Evolutionary conservation across 805 yeast species (phyloP).

Genomic region (Dipodascus geniculatus): DNA sequence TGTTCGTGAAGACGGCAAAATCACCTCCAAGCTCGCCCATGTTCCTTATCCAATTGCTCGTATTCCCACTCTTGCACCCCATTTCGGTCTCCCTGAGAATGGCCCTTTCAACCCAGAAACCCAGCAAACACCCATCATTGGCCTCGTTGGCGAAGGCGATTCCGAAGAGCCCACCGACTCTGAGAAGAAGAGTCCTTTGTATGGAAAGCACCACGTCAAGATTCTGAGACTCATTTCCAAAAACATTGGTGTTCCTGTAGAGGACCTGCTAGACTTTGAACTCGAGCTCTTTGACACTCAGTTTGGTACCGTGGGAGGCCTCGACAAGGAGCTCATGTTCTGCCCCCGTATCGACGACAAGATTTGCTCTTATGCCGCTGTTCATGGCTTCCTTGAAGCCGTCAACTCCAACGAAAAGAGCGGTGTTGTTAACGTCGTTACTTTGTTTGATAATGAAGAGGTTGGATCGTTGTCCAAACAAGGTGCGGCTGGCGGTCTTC

Average conservation of each 20-base stretch:
- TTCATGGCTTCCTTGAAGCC: slow-evolving; percentile 42
- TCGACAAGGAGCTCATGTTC: slow-evolving; percentile 58
- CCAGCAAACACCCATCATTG: slow-evolving; percentile 64
- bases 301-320: slow-evolving; percentile 63
- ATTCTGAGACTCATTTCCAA: slow-evolving; percentile 56
- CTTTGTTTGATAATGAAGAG: slow-evolving; percentile 71
- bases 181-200: slow-evolving; percentile 50
- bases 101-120: slow-evolving; percentile 66
- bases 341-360: slow-evolving; percentile 80
- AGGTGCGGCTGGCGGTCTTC: slow-evolving; percentile 67
- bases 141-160: slow-evolving; percentile 31
- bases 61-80: slow-evolving; percentile 74
- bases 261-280: slow-evolving; percentile 55
- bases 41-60: slow-evolving; percentile 41
- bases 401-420: slow-evolving; percentile 24
- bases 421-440: slow-evolving; percentile 37
- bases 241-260: slow-evolving; percentile 42
- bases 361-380: slow-evolving; percentile 65
- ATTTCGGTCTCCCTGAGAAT: slow-evolving; percentile 55
- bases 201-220: slow-evolving; percentile 52
- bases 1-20: slow-evolving; percentile 28
- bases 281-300: slow-evolving; percentile 72
- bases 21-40: slow-evolving; percentile 20
- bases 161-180: slow-evolving; percentile 39
- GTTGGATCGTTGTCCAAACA: slow-evolving; percentile 66